Evolutionary conservation across 2,329 filamentous ascomycete species (phyloP).

Genomic region (Stagonosporopsis cucurbitacearum): DNA sequence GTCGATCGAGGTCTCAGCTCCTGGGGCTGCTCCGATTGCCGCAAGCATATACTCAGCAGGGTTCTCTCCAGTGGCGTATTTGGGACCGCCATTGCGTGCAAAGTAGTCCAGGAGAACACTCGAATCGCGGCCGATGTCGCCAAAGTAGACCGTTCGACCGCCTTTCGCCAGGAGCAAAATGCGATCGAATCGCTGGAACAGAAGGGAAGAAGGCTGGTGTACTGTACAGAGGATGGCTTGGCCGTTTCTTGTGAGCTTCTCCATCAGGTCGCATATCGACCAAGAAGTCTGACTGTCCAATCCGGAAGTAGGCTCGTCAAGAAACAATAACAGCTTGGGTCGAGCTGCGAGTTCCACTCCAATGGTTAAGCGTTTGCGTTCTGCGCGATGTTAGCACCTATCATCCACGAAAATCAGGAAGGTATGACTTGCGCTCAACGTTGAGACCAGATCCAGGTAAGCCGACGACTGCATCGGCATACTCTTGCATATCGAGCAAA

Average conservation of each 20-base stretch:
- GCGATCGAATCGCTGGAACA: constrained; percentile 88
- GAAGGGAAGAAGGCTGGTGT: constrained; percentile 88
- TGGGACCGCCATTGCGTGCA: constrained; percentile 69
- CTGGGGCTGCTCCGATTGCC: constrained; percentile 45
- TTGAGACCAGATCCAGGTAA: constrained; percentile 34
- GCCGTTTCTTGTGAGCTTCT: constrained; percentile 84
- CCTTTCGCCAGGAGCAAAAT: constrained; percentile 79
- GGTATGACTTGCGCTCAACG: constrained; percentile 56
- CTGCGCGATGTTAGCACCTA: constrained; percentile 13
- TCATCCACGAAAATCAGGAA: constrained; percentile 1
- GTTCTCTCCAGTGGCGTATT: constrained; percentile 71
- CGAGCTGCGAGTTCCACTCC: constrained; percentile 55
- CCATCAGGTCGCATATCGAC: constrained; percentile 79
- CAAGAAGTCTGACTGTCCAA: constrained; percentile 63
- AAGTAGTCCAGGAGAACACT: constrained; percentile 73
- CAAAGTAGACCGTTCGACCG: constrained; percentile 80
- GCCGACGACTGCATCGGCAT: constrained; percentile 30
- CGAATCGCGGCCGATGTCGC: constrained; percentile 74
- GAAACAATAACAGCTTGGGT: constrained; percentile 41
- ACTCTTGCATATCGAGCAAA: constrained; percentile 27
- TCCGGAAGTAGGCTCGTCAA: constrained; percentile 77
- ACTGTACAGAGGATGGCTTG: constrained; percentile 88
- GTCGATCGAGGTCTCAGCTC: constrained; percentile 39
- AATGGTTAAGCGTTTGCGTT: constrained; percentile 69
- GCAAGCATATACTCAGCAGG: constrained; percentile 78